Evolutionary conservation across 768 basidiomycete genomes (phyloP).

Genomic region (Leccinum variicolor): DNA sequence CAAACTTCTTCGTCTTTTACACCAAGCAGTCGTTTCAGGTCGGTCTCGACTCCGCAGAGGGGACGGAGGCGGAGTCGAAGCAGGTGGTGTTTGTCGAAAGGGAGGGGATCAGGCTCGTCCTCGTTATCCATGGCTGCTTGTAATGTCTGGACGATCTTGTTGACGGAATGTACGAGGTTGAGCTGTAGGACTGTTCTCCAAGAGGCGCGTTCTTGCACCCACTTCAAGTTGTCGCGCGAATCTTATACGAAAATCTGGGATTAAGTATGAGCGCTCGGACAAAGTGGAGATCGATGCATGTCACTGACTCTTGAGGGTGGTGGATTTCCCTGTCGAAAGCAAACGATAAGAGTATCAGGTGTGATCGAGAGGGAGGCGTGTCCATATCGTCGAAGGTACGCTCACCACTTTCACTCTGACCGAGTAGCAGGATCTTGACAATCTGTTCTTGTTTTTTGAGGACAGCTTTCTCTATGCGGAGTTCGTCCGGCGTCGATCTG

Average conservation of each 20-base stretch:
- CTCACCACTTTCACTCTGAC: slow-evolving; percentile 65
- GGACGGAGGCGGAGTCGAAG: slow-evolving; percentile 62
- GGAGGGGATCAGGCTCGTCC: slow-evolving; percentile 24
- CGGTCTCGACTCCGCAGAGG: slow-evolving; percentile 57
- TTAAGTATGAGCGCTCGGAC: slow-evolving; percentile 4
- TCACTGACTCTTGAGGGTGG: slow-evolving; percentile 59
- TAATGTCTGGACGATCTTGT: slow-evolving; percentile 59
- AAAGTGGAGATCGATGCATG: background rate
- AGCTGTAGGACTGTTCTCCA: slow-evolving; percentile 80
- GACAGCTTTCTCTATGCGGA: slow-evolving; percentile 44
- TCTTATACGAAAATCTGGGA: slow-evolving; percentile 69
- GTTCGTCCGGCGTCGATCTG: slow-evolving; percentile 52
- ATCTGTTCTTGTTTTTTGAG: slow-evolving; percentile 45
- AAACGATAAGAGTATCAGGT: background rate
- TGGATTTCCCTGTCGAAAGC: slow-evolving; percentile 55
- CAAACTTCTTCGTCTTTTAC: slow-evolving; percentile 38
- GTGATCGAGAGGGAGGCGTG: background rate
- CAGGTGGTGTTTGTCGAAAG: slow-evolving; percentile 49
- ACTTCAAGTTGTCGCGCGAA: slow-evolving; percentile 51
- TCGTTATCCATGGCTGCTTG: slow-evolving; percentile 47
- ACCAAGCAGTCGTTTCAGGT: slow-evolving; percentile 60
- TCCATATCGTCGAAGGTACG: slow-evolving; percentile 1
- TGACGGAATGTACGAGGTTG: slow-evolving; percentile 72
- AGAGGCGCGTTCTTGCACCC: slow-evolving; percentile 64
- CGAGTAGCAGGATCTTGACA: slow-evolving; percentile 59